These are phyloP conservation scores for Hsuehochloa calcarea DNA, from an alignment of 176 grass and related monocot species.

Conservation along the genomic window DNA sequence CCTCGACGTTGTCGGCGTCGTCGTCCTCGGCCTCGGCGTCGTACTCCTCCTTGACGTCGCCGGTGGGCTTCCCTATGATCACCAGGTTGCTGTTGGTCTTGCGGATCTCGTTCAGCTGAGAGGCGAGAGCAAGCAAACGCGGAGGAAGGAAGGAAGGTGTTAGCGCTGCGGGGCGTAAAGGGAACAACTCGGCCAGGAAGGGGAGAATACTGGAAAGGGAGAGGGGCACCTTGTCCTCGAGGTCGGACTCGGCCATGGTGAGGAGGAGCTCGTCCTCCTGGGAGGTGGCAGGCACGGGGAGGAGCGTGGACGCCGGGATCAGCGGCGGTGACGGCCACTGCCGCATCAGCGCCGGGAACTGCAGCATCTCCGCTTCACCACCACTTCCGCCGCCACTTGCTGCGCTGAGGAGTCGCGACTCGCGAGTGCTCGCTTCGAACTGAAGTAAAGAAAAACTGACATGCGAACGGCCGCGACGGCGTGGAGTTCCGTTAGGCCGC, in stretches of 20 bases:
- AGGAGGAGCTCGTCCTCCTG: conserved; percentile 89
- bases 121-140: not conserved
- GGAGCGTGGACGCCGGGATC: conserved; percentile 78
- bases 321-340: conserved; percentile 81
- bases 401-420: not conserved
- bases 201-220: not conserved
- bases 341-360: conserved; percentile 88
- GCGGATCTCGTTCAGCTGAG: conserved; percentile 71
- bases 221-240: conserved; percentile 66
- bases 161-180: not conserved
- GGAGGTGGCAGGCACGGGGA: conserved; percentile 63
- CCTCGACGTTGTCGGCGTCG: conserved; percentile 78
- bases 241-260: conserved; percentile 78
- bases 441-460: not conserved
- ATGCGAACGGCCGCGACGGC: not conserved
- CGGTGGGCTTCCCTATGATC: conserved; percentile 69
- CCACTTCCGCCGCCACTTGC: conserved; percentile 5
- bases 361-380: conserved; percentile 58
- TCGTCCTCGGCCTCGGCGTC: conserved; percentile 84
- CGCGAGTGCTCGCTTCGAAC: not conserved
- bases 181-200: not conserved
- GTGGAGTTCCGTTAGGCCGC: not conserved
- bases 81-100: conserved; percentile 78
- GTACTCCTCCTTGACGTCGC: conserved; percentile 75
- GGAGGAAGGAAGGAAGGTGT: not conserved